Percentiles rank a stretch among this genome's conserved stretches.
These are phyloP conservation scores for Drechslerella coelobrocha DNA, from an alignment of 2,329 filamentous ascomycete genomes.

Conservation along the genomic window DNA sequence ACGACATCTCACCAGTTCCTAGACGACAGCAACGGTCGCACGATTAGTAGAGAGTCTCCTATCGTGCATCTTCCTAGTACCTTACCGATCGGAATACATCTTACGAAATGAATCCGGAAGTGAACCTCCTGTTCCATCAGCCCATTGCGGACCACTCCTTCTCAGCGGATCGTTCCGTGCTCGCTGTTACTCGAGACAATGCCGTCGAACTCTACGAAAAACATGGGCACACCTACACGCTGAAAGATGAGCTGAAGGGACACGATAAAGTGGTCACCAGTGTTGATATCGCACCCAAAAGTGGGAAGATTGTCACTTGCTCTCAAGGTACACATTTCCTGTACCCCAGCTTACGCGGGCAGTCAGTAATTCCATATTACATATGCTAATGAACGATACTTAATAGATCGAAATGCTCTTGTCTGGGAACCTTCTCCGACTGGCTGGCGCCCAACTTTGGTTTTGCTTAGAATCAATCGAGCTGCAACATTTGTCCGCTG, in stretches of 20 bases:
- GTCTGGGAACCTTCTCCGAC: slow-evolving; percentile 94
- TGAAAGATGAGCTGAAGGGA: slow-evolving; percentile 91
- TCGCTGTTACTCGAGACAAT: slow-evolving; percentile 90
- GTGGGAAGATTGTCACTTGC: slow-evolving; percentile 94
- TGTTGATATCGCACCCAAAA: slow-evolving; percentile 90
- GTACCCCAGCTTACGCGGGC: background rate
- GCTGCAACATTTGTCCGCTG: slow-evolving; percentile 96
- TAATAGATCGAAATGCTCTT: slow-evolving; percentile 88
- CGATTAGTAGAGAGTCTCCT: slow-evolving; percentile 53
- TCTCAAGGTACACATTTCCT: slow-evolving; percentile 73
- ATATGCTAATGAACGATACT: background rate
- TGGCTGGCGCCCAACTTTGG: slow-evolving; percentile 95
- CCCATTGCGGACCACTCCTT: slow-evolving; percentile 98
- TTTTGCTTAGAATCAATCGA: slow-evolving; percentile 94
- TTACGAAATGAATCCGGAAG: slow-evolving; percentile 83
- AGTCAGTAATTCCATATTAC: slow-evolving; percentile 10
- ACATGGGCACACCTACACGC: slow-evolving; percentile 75
- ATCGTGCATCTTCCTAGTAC: slow-evolving; percentile 37
- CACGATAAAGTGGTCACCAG: slow-evolving; percentile 97
- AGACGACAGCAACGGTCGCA: slow-evolving; percentile 43
- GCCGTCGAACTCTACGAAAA: slow-evolving; percentile 85
- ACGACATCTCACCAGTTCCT: background rate
- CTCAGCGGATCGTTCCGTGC: slow-evolving; percentile 83
- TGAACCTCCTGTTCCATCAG: slow-evolving; percentile 95
- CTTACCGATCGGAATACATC: background rate